A percentile compares a stretch with the other conserved stretches of the same genome.
These are phyloP conservation scores for Blastocystis sp. DNA, from an alignment of 352 stramenopile genomes.

Conservation along the genomic window DNA sequence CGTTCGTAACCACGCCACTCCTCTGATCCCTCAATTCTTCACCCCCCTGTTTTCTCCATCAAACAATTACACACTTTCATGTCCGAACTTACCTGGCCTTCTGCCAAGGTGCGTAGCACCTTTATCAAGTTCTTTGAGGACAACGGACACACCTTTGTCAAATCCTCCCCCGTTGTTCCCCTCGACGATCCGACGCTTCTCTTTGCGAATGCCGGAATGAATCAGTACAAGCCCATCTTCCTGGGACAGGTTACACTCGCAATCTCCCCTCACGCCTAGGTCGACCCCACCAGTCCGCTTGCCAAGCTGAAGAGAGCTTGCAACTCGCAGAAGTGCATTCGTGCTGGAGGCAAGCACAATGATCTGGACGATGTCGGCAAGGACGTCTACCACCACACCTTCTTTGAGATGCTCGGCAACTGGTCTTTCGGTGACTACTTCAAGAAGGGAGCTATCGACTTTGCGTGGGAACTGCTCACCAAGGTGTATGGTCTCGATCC, in stretches of 20 bases:
- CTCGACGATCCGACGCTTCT: constrained; percentile 92
- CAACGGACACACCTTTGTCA: constrained; percentile 84
- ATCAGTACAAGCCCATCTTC: constrained; percentile 99
- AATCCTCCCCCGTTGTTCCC: constrained; percentile 85
- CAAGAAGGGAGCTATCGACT: constrained; percentile 89
- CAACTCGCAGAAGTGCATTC: constrained; percentile 98
- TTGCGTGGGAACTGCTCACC: constrained; percentile 88
- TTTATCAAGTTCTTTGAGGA: constrained; percentile 93
- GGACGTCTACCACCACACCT: constrained; percentile 98
- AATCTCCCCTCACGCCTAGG: constrained; percentile 56
- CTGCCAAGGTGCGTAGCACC: constrained; percentile 82
- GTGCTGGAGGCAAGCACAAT: constrained; percentile 96
- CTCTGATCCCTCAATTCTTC: no score
- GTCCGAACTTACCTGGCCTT: constrained; percentile 80
- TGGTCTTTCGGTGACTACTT: constrained; percentile 98
- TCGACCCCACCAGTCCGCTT: constrained; percentile 81
- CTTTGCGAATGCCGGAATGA: constrained; percentile 99
- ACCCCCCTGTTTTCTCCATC: no score
- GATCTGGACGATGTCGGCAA: constrained; percentile 96
- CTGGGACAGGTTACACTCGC: constrained; percentile 70
- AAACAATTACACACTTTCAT: no score
- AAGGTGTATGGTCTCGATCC: constrained; percentile 83
- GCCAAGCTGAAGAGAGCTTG: constrained; percentile 76
- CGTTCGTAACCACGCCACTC: no score
- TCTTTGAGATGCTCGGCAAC: constrained; percentile 98